Evolutionary conservation across 1,284 basidiomycete species (phyloP).

Genomic region (Thecaphora frezii): DNA sequence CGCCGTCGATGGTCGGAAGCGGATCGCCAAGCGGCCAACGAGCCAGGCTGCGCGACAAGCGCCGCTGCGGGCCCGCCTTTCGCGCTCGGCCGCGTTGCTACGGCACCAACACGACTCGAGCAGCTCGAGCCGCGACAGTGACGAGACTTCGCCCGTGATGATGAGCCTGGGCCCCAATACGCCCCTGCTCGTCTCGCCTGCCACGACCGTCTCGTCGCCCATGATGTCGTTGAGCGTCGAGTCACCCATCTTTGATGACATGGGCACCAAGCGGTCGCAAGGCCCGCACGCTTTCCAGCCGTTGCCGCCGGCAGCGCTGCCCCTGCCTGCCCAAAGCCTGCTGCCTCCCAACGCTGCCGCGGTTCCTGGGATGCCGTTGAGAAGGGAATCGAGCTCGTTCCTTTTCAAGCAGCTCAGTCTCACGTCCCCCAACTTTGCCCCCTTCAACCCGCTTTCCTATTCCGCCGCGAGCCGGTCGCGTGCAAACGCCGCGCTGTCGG

Average conservation of each 20-base stretch:
- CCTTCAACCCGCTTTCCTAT: slow-evolving; percentile 9
- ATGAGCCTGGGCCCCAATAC: slow-evolving; percentile 9
- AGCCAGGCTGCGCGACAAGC: too few species aligned
- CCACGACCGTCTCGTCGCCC: slow-evolving; percentile 33
- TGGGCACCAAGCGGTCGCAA: slow-evolving; percentile 9
- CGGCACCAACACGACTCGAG: background rate
- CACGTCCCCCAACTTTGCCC: slow-evolving; percentile 22
- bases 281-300: slow-evolving; percentile 7
- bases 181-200: slow-evolving; percentile 15
- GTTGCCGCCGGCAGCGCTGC: slow-evolving; percentile 18
- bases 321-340: slow-evolving; percentile 3
- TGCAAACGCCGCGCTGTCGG: too few species aligned
- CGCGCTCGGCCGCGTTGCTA: background rate
- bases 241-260: slow-evolving; percentile 28
- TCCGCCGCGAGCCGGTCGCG: background rate
- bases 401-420: slow-evolving; percentile 31
- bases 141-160: slow-evolving; percentile 20
- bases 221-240: slow-evolving; percentile 44
- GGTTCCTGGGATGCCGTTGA: background rate
- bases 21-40: too few species aligned
- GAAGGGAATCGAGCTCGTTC: slow-evolving; percentile 26
- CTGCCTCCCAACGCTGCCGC: background rate
- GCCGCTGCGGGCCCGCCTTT: background rate
- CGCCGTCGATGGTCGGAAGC: background rate
- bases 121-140: slow-evolving; percentile 10